Base-by-base conservation (phyloP, 176 grass and related monocot species). In the Hordeum vulgare region DNA sequence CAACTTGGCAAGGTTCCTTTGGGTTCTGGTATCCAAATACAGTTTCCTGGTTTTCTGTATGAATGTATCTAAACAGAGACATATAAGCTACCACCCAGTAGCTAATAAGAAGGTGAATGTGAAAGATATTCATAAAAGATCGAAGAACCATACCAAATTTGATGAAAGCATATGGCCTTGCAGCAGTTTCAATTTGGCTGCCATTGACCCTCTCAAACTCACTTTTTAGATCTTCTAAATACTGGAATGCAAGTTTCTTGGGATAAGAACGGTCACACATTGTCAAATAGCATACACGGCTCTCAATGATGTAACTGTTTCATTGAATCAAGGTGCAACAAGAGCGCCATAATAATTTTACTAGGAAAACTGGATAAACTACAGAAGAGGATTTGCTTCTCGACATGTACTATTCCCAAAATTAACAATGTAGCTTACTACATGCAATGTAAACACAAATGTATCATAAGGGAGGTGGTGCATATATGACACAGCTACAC, bases 201-300 rank as follows among this genome's bases (percentile, higher is more conserved):
- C 91, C 96, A 82, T 89, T 99, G 61, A 96, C 93, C 63, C 86
- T 94, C 84, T 94, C 96, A 36, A 99, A 99, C 74, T 96, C 96
- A 96, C 94, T 99, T 81, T 92, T 99, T 4, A 99, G 93, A 80
- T 99, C 93, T 79, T 99, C 96, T 65, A 96, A 75, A 71, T 96
- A 99, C 78, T 99, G 96, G 76, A 96, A 99, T 34, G 91, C 96
- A 75, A 99, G 93, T 84, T 99, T 99, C 77, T 99, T 99, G 3
- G 93, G 96, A 90, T 96, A 99, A 56, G 96, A 96, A 57, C 85
- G 93, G 56, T 99, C 96, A 25, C 96, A 99, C 91, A 96, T 96
- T 86, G 96, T 96, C 77, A 99, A 79, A 90, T 99, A 99, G 47
- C 96, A 96, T 34, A 99, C 93, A 84, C 81, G 87, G 23, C 91